phyloP scores from a whole-genome alignment of 495 filamentous ascomycete genomes.

The Talaromyces trachyspermus region DNA sequence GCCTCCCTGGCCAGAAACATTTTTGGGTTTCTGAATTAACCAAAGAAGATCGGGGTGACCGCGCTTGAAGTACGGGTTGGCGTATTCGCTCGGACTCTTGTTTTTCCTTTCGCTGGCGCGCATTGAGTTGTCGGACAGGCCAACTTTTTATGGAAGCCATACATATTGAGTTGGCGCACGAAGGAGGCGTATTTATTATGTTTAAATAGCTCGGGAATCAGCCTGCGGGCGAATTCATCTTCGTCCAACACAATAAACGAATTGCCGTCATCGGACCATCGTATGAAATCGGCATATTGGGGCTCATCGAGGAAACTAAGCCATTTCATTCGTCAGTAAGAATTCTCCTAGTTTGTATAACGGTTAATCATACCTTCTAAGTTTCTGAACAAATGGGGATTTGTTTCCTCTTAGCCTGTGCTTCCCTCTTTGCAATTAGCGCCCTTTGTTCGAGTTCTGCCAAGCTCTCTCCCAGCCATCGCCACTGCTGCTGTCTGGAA shows the following conservation, averaged over 20 bases:
- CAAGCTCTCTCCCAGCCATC: conserved; percentile 58
- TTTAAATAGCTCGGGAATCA: conserved; percentile 97
- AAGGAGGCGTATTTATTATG: conserved; percentile 99
- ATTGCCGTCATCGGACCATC: conserved; percentile 93
- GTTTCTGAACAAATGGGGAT: conserved; percentile 98
- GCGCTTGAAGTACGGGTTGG: conserved; percentile 90
- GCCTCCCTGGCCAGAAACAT: conserved; percentile 40
- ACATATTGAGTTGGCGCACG: conserved; percentile 98
- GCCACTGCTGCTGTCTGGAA: conserved; percentile 35
- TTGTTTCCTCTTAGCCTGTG: conserved; percentile 78
- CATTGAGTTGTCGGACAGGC: conserved; percentile 94
- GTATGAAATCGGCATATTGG: conserved; percentile 88
- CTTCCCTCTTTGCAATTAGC: conserved; percentile 68
- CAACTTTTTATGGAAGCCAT: conserved; percentile 99
- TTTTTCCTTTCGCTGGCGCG: conserved; percentile 92
- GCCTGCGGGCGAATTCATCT: conserved; percentile 94
- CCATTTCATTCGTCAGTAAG: conserved; percentile 15
- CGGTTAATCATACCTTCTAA: conserved; percentile 89
- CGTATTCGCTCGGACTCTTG: conserved; percentile 97
- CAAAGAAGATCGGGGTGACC: conserved; percentile 90
- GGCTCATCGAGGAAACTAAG: conserved; percentile 83
- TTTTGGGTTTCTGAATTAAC: conserved; percentile 96
- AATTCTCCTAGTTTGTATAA: too few relatives aligned
- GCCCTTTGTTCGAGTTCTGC: conserved; percentile 73
- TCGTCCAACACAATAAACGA: conserved; percentile 97